Conservation (phyloP, 768 basidiomycete genomes). For the Ramaria rubella region DNA sequence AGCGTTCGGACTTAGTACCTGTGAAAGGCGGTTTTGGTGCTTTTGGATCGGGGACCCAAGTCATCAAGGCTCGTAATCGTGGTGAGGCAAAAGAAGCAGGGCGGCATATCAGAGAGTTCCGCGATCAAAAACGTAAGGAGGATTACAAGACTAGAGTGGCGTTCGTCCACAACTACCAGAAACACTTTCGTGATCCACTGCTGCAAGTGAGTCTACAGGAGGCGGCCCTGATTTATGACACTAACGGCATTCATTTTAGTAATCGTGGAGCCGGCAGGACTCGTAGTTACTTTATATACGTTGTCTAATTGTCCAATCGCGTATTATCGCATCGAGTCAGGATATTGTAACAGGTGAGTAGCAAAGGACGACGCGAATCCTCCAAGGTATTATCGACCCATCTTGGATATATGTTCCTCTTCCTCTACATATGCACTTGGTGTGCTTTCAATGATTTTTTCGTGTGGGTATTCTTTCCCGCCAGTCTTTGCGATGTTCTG, state of each 20-base stretch:
- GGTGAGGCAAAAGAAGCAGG: slow-evolving; percentile 94
- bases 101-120: slow-evolving; percentile 74
- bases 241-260: no score
- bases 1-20: slow-evolving; percentile 79
- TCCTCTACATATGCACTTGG: no score
- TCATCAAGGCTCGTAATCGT: slow-evolving; percentile 86
- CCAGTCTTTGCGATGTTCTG: no score
- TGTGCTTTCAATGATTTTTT: not conserved
- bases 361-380: no score
- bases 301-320: no score
- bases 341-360: no score
- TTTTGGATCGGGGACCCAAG: slow-evolving; percentile 71
- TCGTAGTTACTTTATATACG: not conserved
- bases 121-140: slow-evolving; percentile 72
- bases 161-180: slow-evolving; percentile 78
- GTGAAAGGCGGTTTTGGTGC: slow-evolving; percentile 82
- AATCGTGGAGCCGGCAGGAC: not conserved
- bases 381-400: no score
- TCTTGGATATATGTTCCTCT: not conserved
- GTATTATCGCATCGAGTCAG: no score
- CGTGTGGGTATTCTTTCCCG: no score
- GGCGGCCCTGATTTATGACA: not conserved
- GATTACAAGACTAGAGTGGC: slow-evolving; percentile 81
- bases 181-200: slow-evolving; percentile 76
- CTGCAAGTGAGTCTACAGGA: slow-evolving; percentile 36